Evolutionary conservation across 345 rosid species (phyloP).

Genomic region (Corchorus olitorius): DNA sequence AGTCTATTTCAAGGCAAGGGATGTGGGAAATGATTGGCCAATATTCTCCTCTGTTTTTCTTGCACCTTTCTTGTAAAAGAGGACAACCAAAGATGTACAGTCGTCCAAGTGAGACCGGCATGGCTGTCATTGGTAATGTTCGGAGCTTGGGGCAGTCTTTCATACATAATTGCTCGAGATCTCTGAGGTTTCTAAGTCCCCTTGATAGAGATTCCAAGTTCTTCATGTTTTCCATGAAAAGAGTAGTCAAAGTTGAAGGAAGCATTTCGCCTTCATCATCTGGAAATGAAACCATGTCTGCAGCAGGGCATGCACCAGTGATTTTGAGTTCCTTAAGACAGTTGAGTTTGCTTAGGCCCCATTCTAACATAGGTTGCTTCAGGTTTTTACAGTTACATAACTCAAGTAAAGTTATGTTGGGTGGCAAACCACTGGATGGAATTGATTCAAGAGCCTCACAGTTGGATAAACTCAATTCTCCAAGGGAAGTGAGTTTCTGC

Average conservation of each 20-base stretch:
- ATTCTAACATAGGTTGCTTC: slow-evolving; percentile 18
- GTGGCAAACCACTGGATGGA: slow-evolving; percentile 31
- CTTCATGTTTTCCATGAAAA: slow-evolving; percentile 20
- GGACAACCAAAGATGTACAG: slow-evolving; percentile 25
- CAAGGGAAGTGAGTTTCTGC: slow-evolving; percentile 26
- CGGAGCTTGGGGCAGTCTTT: slow-evolving; percentile 22
- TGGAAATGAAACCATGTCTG: slow-evolving; percentile 15
- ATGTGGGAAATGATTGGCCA: slow-evolving; percentile 27
- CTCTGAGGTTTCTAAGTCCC: slow-evolving; percentile 24
- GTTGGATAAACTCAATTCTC: slow-evolving; percentile 12
- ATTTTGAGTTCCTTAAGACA: slow-evolving; percentile 3
- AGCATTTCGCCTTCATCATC: slow-evolving; percentile 20
- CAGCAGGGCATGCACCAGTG: neutral
- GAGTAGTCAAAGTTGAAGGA: slow-evolving; percentile 28
- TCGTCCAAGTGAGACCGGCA: slow-evolving; percentile 27
- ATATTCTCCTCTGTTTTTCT: slow-evolving; percentile 24
- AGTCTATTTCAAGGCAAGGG: slow-evolving; percentile 20
- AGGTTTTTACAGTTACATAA: slow-evolving; percentile 22
- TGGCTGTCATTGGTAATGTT: slow-evolving; percentile 26
- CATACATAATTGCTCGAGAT: slow-evolving; percentile 22
- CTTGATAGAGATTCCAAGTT: slow-evolving; percentile 23
- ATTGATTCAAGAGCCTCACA: slow-evolving; percentile 20
- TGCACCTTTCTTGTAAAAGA: slow-evolving; percentile 19
- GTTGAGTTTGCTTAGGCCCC: slow-evolving; percentile 14
- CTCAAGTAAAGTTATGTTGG: slow-evolving; percentile 20